Base-by-base conservation (phyloP, 345 rosid genomes). In the Brassica juncea region DNA sequence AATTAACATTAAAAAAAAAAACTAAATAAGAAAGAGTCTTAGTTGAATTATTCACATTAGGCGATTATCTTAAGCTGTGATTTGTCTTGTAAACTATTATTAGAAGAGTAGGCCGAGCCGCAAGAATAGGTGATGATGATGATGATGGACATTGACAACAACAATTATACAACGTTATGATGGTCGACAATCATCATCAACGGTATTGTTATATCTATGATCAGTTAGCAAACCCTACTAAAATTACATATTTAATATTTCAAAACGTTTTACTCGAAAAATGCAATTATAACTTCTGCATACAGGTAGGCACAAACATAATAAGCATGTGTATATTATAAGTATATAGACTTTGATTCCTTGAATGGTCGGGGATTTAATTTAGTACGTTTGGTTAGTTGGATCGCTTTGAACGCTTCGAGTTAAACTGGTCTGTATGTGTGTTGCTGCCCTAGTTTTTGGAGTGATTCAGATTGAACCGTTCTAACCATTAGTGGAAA, bases 121-220 rank as follows among this genome's bases (percentile, higher is more conserved):
- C 68, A 58, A 76, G 64, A 65, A 37, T 37, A 54, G 63, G 55
- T 55, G 62, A 70, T 52, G 65, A 62, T 34, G 81, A 71, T 66
- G 81, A 71, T 66, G 30, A 19, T 72, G 68, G 65, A 66, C 68
- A 72, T 28, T 14, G 52, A 74, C 54, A 74, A 55, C 35, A 65
- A 57, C 60, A 71, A 57, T 65, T 72, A 78, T 72, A 66, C 62
- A 42, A 72, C 72, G 8, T 78, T 63, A 30, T 30, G 77, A 72
- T 71, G 76, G 59, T 71, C 66, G 4, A 35, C 81, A 63, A 72
- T 72, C 73, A 72, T 66, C 68, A 39, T 64, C 82, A 78, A 67
- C 11, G 19, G 66, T 37, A 16, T 63, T 71, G 66, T 35, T 77
- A n/a, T 63, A 70, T 62, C 64, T 54, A 25, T 25, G 44, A 64